Percentiles rank a stretch among this genome's conserved stretches.
Conservation (phyloP, 2,329 filamentous ascomycete genomes). For the Hymenoscyphus fraxineus region DNA sequence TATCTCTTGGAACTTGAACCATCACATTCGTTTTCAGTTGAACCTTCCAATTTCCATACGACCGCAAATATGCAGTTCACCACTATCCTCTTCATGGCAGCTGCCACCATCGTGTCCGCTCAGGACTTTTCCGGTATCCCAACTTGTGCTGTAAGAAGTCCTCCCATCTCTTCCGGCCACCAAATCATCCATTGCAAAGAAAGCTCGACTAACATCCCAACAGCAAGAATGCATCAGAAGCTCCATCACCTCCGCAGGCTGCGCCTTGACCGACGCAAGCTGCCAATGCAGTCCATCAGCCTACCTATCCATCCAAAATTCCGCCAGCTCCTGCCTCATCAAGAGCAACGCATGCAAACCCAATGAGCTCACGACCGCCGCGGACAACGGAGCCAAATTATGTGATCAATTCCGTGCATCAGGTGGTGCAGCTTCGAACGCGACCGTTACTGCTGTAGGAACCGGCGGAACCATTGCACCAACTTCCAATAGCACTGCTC, state of each 20-base stretch:
- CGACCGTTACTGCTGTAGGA: conserved; percentile 2
- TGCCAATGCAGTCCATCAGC: conserved; percentile 38
- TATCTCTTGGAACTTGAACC: background rate
- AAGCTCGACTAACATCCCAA: conserved; percentile 10
- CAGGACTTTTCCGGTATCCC: conserved; percentile 39
- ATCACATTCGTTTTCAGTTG: background rate
- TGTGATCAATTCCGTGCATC: conserved; percentile 34
- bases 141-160: conserved; percentile 40
- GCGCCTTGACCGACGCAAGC: conserved; percentile 36
- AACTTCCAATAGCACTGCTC: background rate
- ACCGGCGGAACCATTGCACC: background rate
- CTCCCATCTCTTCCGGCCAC: background rate
- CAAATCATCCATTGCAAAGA: background rate
- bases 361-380: conserved; percentile 32
- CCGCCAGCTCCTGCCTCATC: conserved; percentile 32
- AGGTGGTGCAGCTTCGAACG: conserved; percentile 2
- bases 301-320: conserved; percentile 31
- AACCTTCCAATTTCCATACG: background rate
- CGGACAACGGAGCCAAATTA: conserved; percentile 32
- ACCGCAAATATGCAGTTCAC: conserved; percentile 41
- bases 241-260: conserved; percentile 38
- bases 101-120: conserved; percentile 38
- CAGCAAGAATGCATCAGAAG: conserved; percentile 37
- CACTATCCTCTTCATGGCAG: conserved; percentile 33
- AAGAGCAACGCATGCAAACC: conserved; percentile 34